A percentile compares a stretch with the other conserved stretches of the same genome.
phyloP scores from a whole-genome alignment of 768 basidiomycete genomes.

The Tulasnella calospora region DNA sequence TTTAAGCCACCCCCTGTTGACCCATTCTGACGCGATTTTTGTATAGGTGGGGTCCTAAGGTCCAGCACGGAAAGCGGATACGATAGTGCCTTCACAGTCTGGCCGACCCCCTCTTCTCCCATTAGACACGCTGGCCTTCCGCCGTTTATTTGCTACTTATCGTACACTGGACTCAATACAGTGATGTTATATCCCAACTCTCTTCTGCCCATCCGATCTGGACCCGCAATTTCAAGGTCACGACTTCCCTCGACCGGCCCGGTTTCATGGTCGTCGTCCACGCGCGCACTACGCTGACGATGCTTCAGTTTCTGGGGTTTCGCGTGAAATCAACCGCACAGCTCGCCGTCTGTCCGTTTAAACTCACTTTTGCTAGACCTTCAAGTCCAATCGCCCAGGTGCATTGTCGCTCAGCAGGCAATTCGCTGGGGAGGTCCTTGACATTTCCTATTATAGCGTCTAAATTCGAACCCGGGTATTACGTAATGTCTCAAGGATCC shows the following conservation, averaged over 20 bases:
- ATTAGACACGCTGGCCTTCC: not conserved
- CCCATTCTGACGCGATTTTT: not conserved
- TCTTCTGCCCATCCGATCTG: no score
- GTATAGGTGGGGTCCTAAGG: slow-evolving; percentile 63
- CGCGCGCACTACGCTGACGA: no score
- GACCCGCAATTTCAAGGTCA: no score
- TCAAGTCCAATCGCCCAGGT: no score
- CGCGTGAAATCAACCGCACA: no score
- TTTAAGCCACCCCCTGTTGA: not conserved
- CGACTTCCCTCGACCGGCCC: no score
- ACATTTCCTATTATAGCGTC: not conserved
- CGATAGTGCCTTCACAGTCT: slow-evolving; percentile 31
- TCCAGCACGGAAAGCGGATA: slow-evolving; percentile 70
- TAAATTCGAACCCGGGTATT: not conserved
- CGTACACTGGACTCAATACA: not conserved
- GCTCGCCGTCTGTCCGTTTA: no score
- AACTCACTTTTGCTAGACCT: no score
- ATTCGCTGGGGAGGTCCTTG: not conserved
- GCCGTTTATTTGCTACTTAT: not conserved
- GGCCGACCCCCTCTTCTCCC: not conserved
- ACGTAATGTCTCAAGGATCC: not conserved
- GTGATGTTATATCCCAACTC: not conserved
- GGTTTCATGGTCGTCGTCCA: no score
- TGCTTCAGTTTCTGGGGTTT: no score
- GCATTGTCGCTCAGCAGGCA: no score